phyloP scores from a whole-genome alignment of 441 rosid genomes.

The Viola pubescens region DNA sequence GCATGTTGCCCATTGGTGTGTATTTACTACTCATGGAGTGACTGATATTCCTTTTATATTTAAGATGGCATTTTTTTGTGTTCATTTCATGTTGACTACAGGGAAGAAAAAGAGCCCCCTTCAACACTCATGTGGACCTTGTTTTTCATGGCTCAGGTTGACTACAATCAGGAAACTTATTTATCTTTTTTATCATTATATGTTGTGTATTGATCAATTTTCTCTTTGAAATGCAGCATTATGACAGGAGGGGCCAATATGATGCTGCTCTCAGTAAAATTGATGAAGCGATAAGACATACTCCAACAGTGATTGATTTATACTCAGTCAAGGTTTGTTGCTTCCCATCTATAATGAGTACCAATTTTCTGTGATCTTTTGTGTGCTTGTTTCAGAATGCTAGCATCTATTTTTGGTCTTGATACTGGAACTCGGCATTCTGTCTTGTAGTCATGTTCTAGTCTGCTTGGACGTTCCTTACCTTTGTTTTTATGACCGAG shows the following conservation, averaged over 20 bases:
- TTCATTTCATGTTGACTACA: slow-evolving; percentile 29
- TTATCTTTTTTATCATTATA: slow-evolving; percentile 13
- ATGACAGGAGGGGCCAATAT: slow-evolving; percentile 85
- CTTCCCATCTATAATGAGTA: not conserved
- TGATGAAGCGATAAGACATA: slow-evolving; percentile 87
- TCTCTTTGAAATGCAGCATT: slow-evolving; percentile 63
- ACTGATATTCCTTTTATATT: not conserved
- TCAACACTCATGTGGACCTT: slow-evolving; percentile 90
- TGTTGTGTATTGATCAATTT: slow-evolving; percentile 7
- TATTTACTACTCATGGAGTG: not conserved
- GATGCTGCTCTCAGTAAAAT: slow-evolving; percentile 75
- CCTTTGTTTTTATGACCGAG: too few species aligned
- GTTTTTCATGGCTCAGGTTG: slow-evolving; percentile 97
- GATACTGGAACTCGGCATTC: not conserved
- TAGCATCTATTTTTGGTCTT: not conserved
- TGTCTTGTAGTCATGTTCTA: too few species aligned
- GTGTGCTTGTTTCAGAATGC: not conserved
- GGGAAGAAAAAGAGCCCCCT: slow-evolving; percentile 88
- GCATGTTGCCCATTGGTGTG: not conserved
- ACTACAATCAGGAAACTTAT: slow-evolving; percentile 10
- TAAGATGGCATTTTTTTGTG: slow-evolving; percentile 6
- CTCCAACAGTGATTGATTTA: slow-evolving; percentile 96
- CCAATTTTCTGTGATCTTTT: slow-evolving; percentile 2
- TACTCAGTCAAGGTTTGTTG: slow-evolving; percentile 82
- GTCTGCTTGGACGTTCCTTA: too few species aligned